phyloP scores from a whole-genome alignment of 2,329 filamentous ascomycete species.

The Stenocarpella maydis region DNA sequence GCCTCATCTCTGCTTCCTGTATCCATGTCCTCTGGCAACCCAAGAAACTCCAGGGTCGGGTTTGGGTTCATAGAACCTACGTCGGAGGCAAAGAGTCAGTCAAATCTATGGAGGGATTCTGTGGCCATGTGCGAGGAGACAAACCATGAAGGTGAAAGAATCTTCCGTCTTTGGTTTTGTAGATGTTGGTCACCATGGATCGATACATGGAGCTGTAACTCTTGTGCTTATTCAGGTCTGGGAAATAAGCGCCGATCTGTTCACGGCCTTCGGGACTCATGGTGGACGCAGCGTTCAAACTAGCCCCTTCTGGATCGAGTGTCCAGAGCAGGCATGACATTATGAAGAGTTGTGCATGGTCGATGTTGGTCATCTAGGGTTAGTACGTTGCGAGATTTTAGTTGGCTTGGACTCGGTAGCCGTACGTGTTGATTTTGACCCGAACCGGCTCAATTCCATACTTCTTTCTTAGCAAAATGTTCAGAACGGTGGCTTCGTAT shows the following conservation, averaged over 20 bases:
- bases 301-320: slow-evolving; percentile 29
- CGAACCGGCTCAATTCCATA: slow-evolving; percentile 50
- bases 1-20: slow-evolving; percentile 23
- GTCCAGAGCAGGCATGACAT: slow-evolving; percentile 47
- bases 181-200: slow-evolving; percentile 42
- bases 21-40: slow-evolving; percentile 34
- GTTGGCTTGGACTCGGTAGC: too few relatives aligned
- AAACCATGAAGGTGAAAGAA: slow-evolving; percentile 39
- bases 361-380: slow-evolving; percentile 29
- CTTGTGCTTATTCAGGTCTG: slow-evolving; percentile 39
- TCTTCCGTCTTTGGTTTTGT: slow-evolving; percentile 36
- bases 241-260: slow-evolving; percentile 36
- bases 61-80: slow-evolving; percentile 34
- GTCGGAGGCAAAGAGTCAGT: neutral
- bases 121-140: neutral
- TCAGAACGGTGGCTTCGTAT: slow-evolving; percentile 56
- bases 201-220: neutral
- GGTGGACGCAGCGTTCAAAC: neutral
- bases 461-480: slow-evolving; percentile 53
- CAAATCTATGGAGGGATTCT: too few relatives aligned
- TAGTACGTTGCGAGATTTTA: neutral
- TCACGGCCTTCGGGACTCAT: neutral
- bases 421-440: slow-evolving; percentile 54
- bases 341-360: slow-evolving; percentile 54
- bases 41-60: slow-evolving; percentile 34